These are phyloP conservation scores for Sporobolomyces pararoseus DNA, from an alignment of 768 basidiomycete genomes.

Conservation along the genomic window DNA sequence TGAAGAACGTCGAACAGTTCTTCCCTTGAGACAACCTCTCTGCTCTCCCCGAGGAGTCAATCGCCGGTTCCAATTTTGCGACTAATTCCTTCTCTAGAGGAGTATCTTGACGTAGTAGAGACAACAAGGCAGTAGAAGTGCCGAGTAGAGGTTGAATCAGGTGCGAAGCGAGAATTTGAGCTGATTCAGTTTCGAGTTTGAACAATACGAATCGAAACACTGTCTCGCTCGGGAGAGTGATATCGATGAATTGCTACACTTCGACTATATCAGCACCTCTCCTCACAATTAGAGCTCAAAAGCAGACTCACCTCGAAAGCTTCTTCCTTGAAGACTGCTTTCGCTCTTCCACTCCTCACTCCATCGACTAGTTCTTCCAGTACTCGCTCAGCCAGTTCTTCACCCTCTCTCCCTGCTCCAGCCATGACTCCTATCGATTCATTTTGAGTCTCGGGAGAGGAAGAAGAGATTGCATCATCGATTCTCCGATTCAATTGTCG, in stretches of 20 bases:
- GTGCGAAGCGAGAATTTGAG: constrained; percentile 12
- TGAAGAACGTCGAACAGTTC: not conserved
- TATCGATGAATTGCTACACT: constrained; percentile 7
- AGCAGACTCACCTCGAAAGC: constrained; percentile 20
- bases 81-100: constrained; percentile 1
- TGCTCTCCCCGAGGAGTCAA: constrained; percentile 15
- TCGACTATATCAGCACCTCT: not conserved
- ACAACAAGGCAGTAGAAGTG: not conserved
- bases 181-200: constrained; percentile 9
- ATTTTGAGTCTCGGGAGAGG: not conserved
- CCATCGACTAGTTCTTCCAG: constrained; percentile 7
- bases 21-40: constrained; percentile 10
- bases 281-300: no score
- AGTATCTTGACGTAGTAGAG: not conserved
- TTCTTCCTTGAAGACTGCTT: constrained; percentile 1
- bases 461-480: constrained; percentile 12
- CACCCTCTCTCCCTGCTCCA: constrained; percentile 19
- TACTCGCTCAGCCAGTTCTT: not conserved
- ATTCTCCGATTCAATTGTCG: constrained; percentile 11
- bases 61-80: not conserved
- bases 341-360: not conserved
- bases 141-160: constrained; percentile 27
- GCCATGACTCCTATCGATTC: constrained; percentile 15
- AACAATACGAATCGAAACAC: constrained; percentile 1
- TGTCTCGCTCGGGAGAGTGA: not conserved